phyloP scores from a whole-genome alignment of 192 early-diverging fungal genomes.

The Entomortierella lignicola region DNA sequence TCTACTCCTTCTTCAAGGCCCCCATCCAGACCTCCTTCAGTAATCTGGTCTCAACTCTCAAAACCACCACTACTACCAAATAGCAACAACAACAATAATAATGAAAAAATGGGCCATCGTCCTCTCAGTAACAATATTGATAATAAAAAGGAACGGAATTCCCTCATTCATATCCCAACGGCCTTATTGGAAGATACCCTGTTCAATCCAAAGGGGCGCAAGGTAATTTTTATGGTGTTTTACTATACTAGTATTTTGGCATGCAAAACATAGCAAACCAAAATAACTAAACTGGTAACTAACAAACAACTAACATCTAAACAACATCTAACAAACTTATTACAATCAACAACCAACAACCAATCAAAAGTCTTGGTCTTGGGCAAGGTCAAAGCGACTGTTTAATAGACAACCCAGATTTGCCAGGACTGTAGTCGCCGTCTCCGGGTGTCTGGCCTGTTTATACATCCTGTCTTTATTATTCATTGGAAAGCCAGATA shows the following conservation, averaged over 20 bases:
- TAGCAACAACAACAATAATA: too few relatives aligned
- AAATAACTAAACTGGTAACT: too few relatives aligned
- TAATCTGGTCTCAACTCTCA: slow-evolving; percentile 31
- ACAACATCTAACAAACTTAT: background rate
- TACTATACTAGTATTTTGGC: too few relatives aligned
- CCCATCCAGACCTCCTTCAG: slow-evolving; percentile 17
- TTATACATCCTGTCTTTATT: slow-evolving; percentile 13
- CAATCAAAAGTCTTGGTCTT: slow-evolving; percentile 12
- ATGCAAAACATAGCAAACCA: too few relatives aligned
- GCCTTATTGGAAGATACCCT: slow-evolving; percentile 4
- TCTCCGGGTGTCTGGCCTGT: slow-evolving; percentile 20
- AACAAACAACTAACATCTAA: too few relatives aligned
- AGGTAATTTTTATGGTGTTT: slow-evolving; percentile 7
- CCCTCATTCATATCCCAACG: background rate
- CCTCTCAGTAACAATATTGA: too few relatives aligned
- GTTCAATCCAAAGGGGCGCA: slow-evolving; percentile 16
- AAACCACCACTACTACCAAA: background rate
- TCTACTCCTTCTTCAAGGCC: background rate
- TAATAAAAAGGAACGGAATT: background rate
- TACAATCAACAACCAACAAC: background rate
- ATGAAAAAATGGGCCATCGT: too few relatives aligned
- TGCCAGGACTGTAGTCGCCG: background rate
- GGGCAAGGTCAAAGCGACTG: slow-evolving; percentile 21
- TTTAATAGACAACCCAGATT: slow-evolving; percentile 15
- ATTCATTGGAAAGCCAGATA: background rate